Conservation (phyloP, 1,284 basidiomycete species). For the Fomes fomentarius region DNA sequence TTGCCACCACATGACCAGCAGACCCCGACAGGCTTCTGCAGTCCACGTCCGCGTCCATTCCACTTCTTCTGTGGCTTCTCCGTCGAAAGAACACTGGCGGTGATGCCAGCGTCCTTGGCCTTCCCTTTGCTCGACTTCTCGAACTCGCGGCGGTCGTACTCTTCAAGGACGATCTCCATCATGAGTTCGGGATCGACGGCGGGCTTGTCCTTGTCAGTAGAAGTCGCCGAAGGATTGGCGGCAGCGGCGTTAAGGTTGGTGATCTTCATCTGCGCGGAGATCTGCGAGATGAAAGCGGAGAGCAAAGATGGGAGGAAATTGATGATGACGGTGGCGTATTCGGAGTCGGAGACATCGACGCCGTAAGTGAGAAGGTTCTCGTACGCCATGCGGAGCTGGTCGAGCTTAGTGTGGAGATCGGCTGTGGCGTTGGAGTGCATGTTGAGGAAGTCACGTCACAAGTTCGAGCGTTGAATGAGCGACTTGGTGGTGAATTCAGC, state of each 20-base stretch:
- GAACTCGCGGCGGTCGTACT: conserved; percentile 3
- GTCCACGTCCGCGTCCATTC: background rate
- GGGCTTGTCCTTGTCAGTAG: background rate
- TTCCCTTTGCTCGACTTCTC: background rate
- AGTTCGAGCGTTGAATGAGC: background rate
- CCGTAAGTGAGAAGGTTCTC: conserved; percentile 13
- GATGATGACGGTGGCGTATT: conserved; percentile 12
- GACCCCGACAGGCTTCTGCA: conserved; percentile 6
- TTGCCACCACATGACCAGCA: conserved; percentile 15
- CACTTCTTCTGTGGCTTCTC: conserved; percentile 10
- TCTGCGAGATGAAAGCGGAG: conserved; percentile 1
- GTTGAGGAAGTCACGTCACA: conserved; percentile 9
- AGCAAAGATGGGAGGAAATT: conserved; percentile 9
- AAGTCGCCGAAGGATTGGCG: background rate
- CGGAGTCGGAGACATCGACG: conserved; percentile 7
- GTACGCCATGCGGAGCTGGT: conserved; percentile 10
- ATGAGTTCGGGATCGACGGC: conserved; percentile 1
- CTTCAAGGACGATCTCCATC: conserved; percentile 8
- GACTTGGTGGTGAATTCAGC: conserved; percentile 1
- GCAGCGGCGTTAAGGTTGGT: background rate
- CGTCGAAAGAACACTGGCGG: conserved; percentile 7
- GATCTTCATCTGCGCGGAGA: conserved; percentile 7
- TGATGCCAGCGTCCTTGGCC: conserved; percentile 6
- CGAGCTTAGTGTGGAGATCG: conserved; percentile 8
- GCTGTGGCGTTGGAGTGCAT: background rate